phyloP scores from a whole-genome alignment of 805 yeast species.

The Teunomyces cretensis region DNA sequence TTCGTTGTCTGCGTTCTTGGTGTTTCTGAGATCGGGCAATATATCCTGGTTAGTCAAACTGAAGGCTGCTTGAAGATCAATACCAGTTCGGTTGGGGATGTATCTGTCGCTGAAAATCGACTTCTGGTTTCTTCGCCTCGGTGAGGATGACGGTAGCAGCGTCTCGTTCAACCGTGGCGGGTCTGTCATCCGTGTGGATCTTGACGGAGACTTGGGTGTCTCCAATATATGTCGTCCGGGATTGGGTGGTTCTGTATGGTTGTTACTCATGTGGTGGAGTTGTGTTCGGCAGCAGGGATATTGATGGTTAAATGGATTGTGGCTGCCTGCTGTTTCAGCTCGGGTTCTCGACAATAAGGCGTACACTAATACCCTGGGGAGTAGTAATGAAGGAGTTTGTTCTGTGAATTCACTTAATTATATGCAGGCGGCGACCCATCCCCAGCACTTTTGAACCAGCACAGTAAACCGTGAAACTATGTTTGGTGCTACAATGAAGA shows the following conservation, averaged over 20 bases:
- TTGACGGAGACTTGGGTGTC: slow-evolving; percentile 43
- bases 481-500: too few relatives aligned
- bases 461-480: not conserved
- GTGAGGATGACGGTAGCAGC: slow-evolving; percentile 40
- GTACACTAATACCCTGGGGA: not conserved
- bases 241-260: not conserved
- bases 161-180: slow-evolving; percentile 38
- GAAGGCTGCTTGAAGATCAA: slow-evolving; percentile 85
- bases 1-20: slow-evolving; percentile 49
- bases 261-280: not conserved
- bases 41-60: slow-evolving; percentile 50
- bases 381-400: slow-evolving; percentile 4
- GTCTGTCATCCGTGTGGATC: slow-evolving; percentile 38
- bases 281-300: not conserved
- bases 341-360: not conserved
- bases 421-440: not conserved
- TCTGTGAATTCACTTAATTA: not conserved
- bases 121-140: slow-evolving; percentile 47
- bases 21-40: slow-evolving; percentile 32
- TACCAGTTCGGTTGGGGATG: slow-evolving; percentile 84
- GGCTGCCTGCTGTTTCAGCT: not conserved
- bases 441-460: not conserved
- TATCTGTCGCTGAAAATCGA: slow-evolving; percentile 76
- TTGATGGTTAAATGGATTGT: not conserved
- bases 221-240: slow-evolving; percentile 20